Conservation (phyloP, 2,329 filamentous ascomycete genomes). For the Biscogniauxia sp. region DNA sequence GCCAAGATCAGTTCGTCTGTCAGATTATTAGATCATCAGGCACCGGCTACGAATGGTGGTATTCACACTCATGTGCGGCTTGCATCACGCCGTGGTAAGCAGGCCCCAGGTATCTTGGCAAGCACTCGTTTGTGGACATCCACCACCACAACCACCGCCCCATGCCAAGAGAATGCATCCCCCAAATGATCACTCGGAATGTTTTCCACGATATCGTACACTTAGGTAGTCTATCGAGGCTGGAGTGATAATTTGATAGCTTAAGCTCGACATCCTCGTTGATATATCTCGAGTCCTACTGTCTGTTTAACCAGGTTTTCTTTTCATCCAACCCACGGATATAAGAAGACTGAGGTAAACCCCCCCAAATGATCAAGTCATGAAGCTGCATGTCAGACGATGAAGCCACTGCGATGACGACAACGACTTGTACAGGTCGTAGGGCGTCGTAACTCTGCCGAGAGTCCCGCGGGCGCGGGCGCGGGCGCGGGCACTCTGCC, state of each 20-base stretch:
- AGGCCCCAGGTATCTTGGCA: background rate
- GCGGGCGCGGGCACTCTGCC: too few species aligned
- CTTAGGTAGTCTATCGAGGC: too few species aligned
- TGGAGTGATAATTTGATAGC: too few species aligned
- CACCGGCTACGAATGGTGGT: background rate
- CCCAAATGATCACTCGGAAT: too few species aligned
- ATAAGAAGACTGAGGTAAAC: too few species aligned
- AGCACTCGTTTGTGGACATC: background rate
- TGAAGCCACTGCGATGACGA: background rate
- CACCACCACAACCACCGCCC: too few species aligned
- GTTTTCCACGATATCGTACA: too few species aligned
- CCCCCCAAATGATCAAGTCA: background rate
- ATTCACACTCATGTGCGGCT: background rate
- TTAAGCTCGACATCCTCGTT: too few species aligned
- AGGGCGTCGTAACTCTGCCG: background rate
- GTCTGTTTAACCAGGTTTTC: too few species aligned
- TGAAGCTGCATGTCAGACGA: background rate
- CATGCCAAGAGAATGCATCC: too few species aligned
- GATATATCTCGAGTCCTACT: too few species aligned
- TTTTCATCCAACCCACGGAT: too few species aligned
- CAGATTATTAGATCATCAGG: background rate
- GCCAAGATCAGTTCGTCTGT: background rate
- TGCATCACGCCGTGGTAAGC: background rate
- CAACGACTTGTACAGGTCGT: background rate
- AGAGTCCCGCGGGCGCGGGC: background rate